Evolutionary conservation across 306 rosid species (phyloP), one percentile per base, ranked within the genome.

Genomic region (Quercus engelmannii): DNA sequence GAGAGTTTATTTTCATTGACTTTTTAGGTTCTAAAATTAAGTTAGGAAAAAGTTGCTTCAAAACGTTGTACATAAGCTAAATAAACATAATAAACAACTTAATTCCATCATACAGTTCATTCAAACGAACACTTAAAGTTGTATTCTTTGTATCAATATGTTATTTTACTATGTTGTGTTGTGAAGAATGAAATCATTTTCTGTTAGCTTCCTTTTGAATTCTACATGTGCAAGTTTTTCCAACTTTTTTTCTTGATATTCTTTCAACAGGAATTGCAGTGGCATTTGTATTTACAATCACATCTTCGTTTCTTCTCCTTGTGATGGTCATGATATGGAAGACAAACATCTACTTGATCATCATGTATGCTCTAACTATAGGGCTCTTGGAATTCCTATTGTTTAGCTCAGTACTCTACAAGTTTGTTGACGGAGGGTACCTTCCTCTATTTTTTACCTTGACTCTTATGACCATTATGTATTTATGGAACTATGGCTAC

Each of bases 281-380:
- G 89, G 92, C 90, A 79, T 87, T 94, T 62, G 97, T 94, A 5
- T 92, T 92, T 97, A 82, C 91, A 30, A 86, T 92, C 2, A 94
- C 97, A 54, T 94, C 94, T 6, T 64, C 83, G 2, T 88, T 94
- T 25, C 80, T 94, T 1, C 88, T 89, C 7, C 80, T 94, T 52
- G 89, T 92, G 83, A 94, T 94, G 97, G 72, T 84, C 23, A 79
- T 94, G 98, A 92, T 94, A 88, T 94, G 98, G 97, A 94, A 92
- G 71, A 87, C 88, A 5, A 77, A 85, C 79, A 76, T 94, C 61
- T 91, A 55, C 5, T 90, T 12, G 67, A 26, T 94, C 18, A 75
- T 90, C 5, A 31, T 68, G 49, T 94, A 90, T 31, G 81, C 85
- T 71, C 28, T 88, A 7, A 26, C 88, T 38, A 88, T 91, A 55